Evolutionary conservation across 1,284 basidiomycete genomes (phyloP), one percentile per base, ranked within the genome.

Genomic region (Cutaneotrichosporon mucoides): DNA sequence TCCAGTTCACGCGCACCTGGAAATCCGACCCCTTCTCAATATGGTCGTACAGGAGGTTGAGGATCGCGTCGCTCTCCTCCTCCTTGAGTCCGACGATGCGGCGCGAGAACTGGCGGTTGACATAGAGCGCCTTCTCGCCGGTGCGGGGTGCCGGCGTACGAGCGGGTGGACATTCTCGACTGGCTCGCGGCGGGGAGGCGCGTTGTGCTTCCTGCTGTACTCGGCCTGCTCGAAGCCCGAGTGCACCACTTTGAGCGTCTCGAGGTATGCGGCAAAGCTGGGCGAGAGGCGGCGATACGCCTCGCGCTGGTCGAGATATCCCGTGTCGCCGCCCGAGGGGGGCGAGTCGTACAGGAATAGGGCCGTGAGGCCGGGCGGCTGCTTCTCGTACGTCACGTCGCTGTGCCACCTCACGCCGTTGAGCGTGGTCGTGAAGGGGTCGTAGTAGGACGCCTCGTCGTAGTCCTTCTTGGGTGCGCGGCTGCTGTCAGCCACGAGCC

Each of bases 281-380:
- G 83, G 82, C 0, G 86, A 88, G 56, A 89, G 82, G n/a, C 84
- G 82, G 46, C 84, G 84, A 79, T 87, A 87, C 0, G 85, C 84
- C 61, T 84, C 84, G 37, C 53, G 55, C 43, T 53, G 55, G 52
- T 60, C 55, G 44, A 67, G 68, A 52, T 70, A 92, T 77, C 15
- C 84, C 0, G 90, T 92, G 75, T 92, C 90, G 2, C 89, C 89
- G 37, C 90, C 89, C 0, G 84, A 85, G 6, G 80, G 78, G 4
- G 90, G 81, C 53, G 72, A 72, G 47, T 88, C 81, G 68, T 90
- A 84, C 5, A 94, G 82, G 83, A 90, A 92, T 73, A 93, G 86
- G 2, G 87, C 87, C 0, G 91, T 94, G 44, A 91, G 77, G 8
- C 89, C 90, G 1, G 90, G 90, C 5, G 91, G 91, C 77, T 93